These are phyloP conservation scores for Phoenix roebelenii DNA, from an alignment of 176 grass and related monocot species.

Conservation along the genomic window DNA sequence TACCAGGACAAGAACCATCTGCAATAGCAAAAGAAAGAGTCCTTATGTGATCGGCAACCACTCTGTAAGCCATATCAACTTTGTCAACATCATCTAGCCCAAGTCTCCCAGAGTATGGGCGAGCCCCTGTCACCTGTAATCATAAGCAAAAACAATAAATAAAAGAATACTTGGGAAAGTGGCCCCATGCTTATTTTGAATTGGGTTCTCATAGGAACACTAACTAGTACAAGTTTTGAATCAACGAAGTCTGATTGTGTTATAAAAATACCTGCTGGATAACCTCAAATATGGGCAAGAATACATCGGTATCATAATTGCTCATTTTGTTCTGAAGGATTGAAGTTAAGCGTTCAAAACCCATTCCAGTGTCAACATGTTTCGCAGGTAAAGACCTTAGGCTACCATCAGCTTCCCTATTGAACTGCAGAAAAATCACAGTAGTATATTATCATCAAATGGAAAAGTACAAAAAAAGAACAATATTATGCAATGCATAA, in stretches of 20 bases:
- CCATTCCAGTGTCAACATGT: conserved; percentile 94
- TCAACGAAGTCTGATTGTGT: not conserved
- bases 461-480: conserved; percentile 2
- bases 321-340: conserved; percentile 98
- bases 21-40: conserved; percentile 84
- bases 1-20: conserved; percentile 89
- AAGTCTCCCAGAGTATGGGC: conserved; percentile 56
- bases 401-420: conserved; percentile 69
- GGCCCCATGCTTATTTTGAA: too few species aligned
- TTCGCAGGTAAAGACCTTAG: conserved; percentile 77
- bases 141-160: not conserved
- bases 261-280: conserved; percentile 65
- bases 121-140: conserved; percentile 48
- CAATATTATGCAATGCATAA: not conserved
- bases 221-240: too few species aligned
- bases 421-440: conserved; percentile 47
- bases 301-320: conserved; percentile 93
- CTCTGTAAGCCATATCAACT: conserved; percentile 97
- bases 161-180: too few species aligned
- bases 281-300: conserved; percentile 79
- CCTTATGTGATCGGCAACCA: conserved; percentile 94
- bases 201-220: too few species aligned
- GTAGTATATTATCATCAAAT: not conserved
- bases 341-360: conserved; percentile 81
- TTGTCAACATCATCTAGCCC: conserved; percentile 71